Evolutionary conservation across 1,284 basidiomycete genomes (phyloP).

Genomic region (Leccinum discolor): DNA sequence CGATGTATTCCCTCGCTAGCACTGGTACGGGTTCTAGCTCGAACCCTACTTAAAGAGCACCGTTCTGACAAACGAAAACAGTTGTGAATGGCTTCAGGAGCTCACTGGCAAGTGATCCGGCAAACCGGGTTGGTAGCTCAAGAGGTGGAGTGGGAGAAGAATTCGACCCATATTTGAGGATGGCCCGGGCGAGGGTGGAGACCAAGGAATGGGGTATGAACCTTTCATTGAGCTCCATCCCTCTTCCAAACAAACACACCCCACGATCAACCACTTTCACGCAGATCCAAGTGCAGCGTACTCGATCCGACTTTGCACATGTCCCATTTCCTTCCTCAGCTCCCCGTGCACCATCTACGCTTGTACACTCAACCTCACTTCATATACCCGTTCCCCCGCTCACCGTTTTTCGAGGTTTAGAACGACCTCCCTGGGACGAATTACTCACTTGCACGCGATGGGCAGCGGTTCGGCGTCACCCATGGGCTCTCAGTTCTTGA

Average conservation of each 20-base stretch:
- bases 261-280: slow-evolving; percentile 20
- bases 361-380: slow-evolving; percentile 27
- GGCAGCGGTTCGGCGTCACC: slow-evolving; percentile 16
- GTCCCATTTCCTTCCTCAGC: slow-evolving; percentile 10
- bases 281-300: slow-evolving; percentile 26
- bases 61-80: slow-evolving; percentile 11
- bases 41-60: neutral
- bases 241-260: slow-evolving; percentile 8
- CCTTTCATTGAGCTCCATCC: slow-evolving; percentile 16
- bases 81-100: slow-evolving; percentile 21
- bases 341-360: slow-evolving; percentile 21
- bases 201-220: slow-evolving; percentile 16
- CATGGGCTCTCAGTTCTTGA: slow-evolving; percentile 49
- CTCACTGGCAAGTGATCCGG: slow-evolving; percentile 19
- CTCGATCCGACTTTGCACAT: slow-evolving; percentile 21
- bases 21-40: neutral
- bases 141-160: slow-evolving; percentile 9
- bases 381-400: slow-evolving; percentile 15
- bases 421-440: slow-evolving; percentile 28
- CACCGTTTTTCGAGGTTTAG: slow-evolving; percentile 31
- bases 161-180: slow-evolving; percentile 26
- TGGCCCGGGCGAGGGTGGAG: neutral
- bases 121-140: slow-evolving; percentile 6
- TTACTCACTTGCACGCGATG: slow-evolving; percentile 23
- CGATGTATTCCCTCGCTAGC: slow-evolving; percentile 29